Base-by-base conservation (phyloP, 2,329 filamentous ascomycete genomes). In the Talaromyces funiculosus region DNA sequence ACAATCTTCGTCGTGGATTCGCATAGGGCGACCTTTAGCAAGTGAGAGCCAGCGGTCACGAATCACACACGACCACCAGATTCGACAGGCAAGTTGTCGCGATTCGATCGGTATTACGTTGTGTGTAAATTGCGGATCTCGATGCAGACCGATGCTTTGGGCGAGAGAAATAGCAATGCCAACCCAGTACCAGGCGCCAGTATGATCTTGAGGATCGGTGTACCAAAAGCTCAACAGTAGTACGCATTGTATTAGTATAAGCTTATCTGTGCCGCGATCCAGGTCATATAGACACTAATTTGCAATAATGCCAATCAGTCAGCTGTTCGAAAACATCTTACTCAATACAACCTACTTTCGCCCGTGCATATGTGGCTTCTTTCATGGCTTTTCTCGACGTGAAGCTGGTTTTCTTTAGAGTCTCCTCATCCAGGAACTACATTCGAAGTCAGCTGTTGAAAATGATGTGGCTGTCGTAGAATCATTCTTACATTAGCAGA, bases 151-250 rank as follows among this genome's bases (percentile, higher is more conserved):
- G 22, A 55, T 45, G 14, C 58, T 51, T 22, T 60, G 58, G 5
- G 49, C 58, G 7, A 60, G 49, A 6, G 49, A 53, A 14, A 60
- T 54, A 12, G 49, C 58, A 14, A 35, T 53, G 22, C 51, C 47
- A 29, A 97, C 96, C 93, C 92, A 97, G 72, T 97, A 92, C 90
- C 93, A 96, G 47, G 92, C 96, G 72, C 97, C 93, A 75, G 97
- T 97, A 72, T 96, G 91, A 72, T 97, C 93, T 75, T 97, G 92
- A 0, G 92, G 92, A 16, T 91, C 96, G 75, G 97, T 92, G 73
- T 97, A 97, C 89, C 93, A 97, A 73, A 96, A 96, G 3, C 92
- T 96, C 89, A 97, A 92, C 62, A 97, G 82, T 22, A 97, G 81
- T 22, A 97, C 81, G 5, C 90, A 88, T 75, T 97, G 93, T n/a